Base-by-base conservation (phyloP, 164 flowering plant genomes). In the Chimonanthus praecox region DNA sequence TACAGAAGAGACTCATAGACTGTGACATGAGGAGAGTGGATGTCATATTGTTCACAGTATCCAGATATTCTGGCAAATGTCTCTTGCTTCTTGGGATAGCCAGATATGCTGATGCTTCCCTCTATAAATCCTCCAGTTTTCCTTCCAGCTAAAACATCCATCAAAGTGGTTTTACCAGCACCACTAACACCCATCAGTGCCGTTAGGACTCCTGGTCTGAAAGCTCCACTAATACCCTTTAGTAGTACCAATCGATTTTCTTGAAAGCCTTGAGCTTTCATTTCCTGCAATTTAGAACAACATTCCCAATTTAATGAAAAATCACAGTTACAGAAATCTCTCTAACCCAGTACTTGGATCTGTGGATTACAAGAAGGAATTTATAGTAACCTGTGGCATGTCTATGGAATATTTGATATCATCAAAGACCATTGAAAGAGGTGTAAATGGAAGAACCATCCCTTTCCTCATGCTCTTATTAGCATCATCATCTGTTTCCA, bases 371-470 rank as follows among this genome's bases (percentile, higher is more conserved):
- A 18, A 71, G 4, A 60, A 47, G 33, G 5, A 2, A 44, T 71
- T 33, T 3, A 1, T 54, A 13, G 4, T 15, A 13, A 85, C 88
- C 84, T 79, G 76, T 72, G 86, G 89, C 86, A 84, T 86, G 74
- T 86, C 89, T 2, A 86, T 85, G 15, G 84, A 71, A 63, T 84
- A 86, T 64, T 63, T 72, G 63, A 86, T 79, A 6, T 83, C 80
- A 66, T 84, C 83, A 71, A 84, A 84, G 20, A 84, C 73, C 69
- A 86, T 70, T 5, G 87, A 81, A 67, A 73, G 83, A 6, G 87
- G 89, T 74, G 76, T 47, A 64, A 86, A 86, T 13, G 89, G 89
- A 71, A 86, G 83, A 77, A 86, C 80, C 86, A 86, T 83, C 73
- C 86, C 85, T n/a, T 66, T 75, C 61, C 80, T 84, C 67, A 58